phyloP scores from a whole-genome alignment of 495 filamentous ascomycete species.

The Aspergillus haitiensis region DNA sequence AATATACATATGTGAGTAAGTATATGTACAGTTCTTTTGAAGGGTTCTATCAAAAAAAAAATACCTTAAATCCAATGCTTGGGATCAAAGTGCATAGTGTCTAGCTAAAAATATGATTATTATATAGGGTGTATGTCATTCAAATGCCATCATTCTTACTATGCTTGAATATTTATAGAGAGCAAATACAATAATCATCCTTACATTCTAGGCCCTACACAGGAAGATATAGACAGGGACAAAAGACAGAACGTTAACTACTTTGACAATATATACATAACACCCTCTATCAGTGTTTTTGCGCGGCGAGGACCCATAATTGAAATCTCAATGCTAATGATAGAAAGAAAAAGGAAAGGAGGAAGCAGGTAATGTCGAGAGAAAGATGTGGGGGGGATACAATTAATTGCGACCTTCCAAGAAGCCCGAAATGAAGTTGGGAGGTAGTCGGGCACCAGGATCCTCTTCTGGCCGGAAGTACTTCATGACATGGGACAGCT shows the following conservation, averaged over 20 bases:
- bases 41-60: too few relatives aligned
- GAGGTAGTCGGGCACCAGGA: slow-evolving; percentile 70
- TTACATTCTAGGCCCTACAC: neutral
- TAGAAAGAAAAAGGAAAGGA: slow-evolving; percentile 23
- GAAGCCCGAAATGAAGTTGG: slow-evolving; percentile 89
- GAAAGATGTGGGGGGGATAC: slow-evolving; percentile 11
- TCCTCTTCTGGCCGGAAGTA: slow-evolving; percentile 94
- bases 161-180: too few relatives aligned
- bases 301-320: slow-evolving; percentile 23
- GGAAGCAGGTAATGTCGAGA: too few relatives aligned
- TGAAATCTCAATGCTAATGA: slow-evolving; percentile 30
- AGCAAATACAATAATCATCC: neutral
- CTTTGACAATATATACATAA: slow-evolving; percentile 48
- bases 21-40: too few relatives aligned
- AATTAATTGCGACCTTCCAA: slow-evolving; percentile 65
- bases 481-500: slow-evolving; percentile 92
- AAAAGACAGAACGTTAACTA: slow-evolving; percentile 31
- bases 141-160: too few relatives aligned
- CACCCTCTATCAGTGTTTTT: slow-evolving; percentile 35
- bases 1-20: too few relatives aligned
- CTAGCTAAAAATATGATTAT: too few relatives aligned
- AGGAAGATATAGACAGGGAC: neutral
- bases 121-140: too few relatives aligned
- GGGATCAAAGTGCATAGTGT: too few relatives aligned
- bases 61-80: too few relatives aligned